A percentile compares a stretch with the other conserved stretches of the same genome.
Conservation (phyloP, 202 grass and related monocot genomes). For the Setaria italica region DNA sequence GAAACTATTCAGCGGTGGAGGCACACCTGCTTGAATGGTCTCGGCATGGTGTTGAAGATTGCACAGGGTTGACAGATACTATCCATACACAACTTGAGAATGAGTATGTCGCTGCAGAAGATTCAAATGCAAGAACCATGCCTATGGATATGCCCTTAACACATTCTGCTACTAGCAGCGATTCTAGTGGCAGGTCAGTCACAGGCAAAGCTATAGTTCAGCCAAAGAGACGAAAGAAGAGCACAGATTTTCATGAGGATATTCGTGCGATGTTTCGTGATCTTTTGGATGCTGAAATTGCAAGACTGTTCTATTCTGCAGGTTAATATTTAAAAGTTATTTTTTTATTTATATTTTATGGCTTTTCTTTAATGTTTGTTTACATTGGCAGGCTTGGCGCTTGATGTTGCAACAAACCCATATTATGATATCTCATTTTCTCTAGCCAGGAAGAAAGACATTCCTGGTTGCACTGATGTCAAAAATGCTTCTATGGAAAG, state of each 20-base stretch:
- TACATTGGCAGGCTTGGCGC: not conserved
- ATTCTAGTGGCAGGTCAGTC: not conserved
- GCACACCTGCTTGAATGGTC: not conserved
- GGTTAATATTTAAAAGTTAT: not conserved
- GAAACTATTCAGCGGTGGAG: not conserved
- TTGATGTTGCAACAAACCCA: not conserved
- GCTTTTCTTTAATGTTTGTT: not conserved
- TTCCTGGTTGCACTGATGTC: not conserved
- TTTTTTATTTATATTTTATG: not conserved
- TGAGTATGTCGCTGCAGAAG: not conserved
- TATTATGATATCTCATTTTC: not conserved
- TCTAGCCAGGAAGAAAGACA: not conserved
- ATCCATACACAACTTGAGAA: not conserved
- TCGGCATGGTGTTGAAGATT: not conserved
- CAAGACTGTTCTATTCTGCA: slow-evolving; percentile 11
- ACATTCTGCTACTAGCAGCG: not conserved
- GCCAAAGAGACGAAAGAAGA: slow-evolving; percentile 5
- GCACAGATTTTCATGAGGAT: not conserved
- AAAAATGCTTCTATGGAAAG: not conserved
- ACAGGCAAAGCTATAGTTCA: not conserved
- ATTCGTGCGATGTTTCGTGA: not conserved
- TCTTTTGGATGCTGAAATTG: not conserved
- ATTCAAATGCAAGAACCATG: not conserved
- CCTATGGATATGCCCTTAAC: not conserved
- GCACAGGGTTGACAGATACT: not conserved